phyloP scores from a whole-genome alignment of 768 basidiomycete species.

The Naematelia encephala region DNA sequence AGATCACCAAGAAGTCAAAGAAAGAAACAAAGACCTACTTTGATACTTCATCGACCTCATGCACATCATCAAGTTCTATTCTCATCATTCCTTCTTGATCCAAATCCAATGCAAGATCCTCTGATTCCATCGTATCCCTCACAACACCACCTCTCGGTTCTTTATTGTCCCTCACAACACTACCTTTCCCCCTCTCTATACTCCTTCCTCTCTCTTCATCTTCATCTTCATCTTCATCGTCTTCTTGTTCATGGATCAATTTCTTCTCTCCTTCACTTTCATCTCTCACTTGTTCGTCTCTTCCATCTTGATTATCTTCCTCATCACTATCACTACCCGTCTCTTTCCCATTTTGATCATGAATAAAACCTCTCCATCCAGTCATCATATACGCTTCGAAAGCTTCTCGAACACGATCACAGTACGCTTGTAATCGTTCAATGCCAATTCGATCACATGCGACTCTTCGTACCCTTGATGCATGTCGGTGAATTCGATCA shows the following conservation, averaged over 20 bases:
- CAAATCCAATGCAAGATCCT: neutral
- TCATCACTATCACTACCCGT: conserved; percentile 2
- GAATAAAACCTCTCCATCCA: conserved; percentile 6
- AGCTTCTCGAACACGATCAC: conserved; percentile 48
- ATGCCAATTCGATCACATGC: conserved; percentile 47
- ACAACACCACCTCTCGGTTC: conserved; percentile 4
- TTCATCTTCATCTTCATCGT: neutral
- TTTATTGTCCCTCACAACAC: conserved; percentile 5
- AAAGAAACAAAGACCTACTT: neutral
- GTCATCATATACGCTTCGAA: conserved; percentile 47
- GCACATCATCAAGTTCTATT: conserved; percentile 20
- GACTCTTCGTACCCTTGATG: conserved; percentile 44
- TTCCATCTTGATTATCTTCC: neutral
- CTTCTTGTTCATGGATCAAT: neutral
- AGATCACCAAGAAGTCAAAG: neutral
- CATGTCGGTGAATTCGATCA: conserved; percentile 43
- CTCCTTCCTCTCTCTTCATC: conserved; percentile 6
- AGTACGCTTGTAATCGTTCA: conserved; percentile 48
- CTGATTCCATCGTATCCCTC: neutral
- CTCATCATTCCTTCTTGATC: conserved; percentile 9
- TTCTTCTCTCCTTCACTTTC: neutral
- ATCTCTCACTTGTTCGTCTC: conserved; percentile 4
- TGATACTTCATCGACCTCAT: conserved; percentile 13
- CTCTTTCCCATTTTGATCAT: neutral
- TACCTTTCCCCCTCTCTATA: neutral